Evolutionary conservation across 2,329 filamentous ascomycete species (phyloP), one percentile per base, ranked within the genome.

Genomic region (Penicillium sp.): DNA sequence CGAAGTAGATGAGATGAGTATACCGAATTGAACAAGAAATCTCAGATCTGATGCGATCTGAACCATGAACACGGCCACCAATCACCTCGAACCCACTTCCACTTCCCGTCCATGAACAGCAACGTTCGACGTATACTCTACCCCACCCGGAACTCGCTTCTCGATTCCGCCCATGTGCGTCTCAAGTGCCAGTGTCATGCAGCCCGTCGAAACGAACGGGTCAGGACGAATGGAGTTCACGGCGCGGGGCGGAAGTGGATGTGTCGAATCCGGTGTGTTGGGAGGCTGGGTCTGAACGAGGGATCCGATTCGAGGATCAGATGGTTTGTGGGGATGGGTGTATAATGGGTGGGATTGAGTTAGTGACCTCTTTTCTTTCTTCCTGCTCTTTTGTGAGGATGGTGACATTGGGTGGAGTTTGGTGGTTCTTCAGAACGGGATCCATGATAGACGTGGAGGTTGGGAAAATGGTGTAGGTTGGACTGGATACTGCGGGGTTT

Each of bases 111-210:
- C n/a, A n/a, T 22, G 18, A 22, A 22, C 18, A 22, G 18, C 5
- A 22, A n/a, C n/a, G n/a, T n/a, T n/a, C 18, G 18, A 22, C 9
- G 18, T 22, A 22, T 22, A 22, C 18, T 5, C 9, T 22, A 5
- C 18, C 18, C 18, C 18, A 22, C 18, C 18, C 18, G 18, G 18
- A 22, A 22, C 18, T 5, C 18, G 27, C 29, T 12, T 33, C 30
- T 42, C 30, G 29, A 38, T 47, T 39, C 16, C n/a, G 33, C 29
- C 44, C 44, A 47, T 45, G 44, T 45, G 44, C 44, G 42, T 42
- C 39, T 47, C 44, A 44, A 30, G 35, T 32, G 20, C 17, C 9
- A 25, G 27, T 33, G 35, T 38, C 35, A 25, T 42, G 41, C 41
- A 47, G 32, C 38, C 18, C 18, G 18, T 22, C 18, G 27, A 32